Evolutionary conservation across 139 green algal species (phyloP), one percentile per base, ranked within the genome.

Genomic region (Chlorella sorokiniana): DNA sequence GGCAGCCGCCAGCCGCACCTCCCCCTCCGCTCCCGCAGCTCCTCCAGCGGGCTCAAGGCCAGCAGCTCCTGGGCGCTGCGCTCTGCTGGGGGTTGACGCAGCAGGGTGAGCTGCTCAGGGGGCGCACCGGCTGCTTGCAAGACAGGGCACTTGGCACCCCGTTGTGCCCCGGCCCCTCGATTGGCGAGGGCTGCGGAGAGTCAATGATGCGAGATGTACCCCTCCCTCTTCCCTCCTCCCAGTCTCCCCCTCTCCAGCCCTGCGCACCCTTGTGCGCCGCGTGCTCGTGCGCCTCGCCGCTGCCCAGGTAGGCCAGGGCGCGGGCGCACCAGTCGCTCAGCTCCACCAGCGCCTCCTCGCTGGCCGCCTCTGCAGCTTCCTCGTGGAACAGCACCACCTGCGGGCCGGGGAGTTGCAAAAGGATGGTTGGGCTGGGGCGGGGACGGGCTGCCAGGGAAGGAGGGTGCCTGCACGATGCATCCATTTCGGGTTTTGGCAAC

Each of bases 291-390:
- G 81, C 81, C 4, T 85, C 75, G 7, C 25, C 25, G 3, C 22
- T 85, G 87, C 90, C 89, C 23, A 97, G 88, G 69, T 89, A 92
- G 41, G 85, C 65, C 42, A 97, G 81, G 75, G 93, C 91, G 20
- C 95, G 88, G 27, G 91, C 80, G 76, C 87, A 92, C 92, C 93
- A 98, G 84, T 94, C 90, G 35, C 61, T 74, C 22, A 95, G 84
- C 86, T 95, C 87, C 51, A 98, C 81, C 73, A 94, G 62, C 2
- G 85, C 85, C 69, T 97, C 92, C 76, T 97, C 94, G 33, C 65
- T 40, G 11, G 91, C 31, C 0, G 89, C 86, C 65, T 93, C 89
- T 31, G 74, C 81, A 1, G 89, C 93, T 40, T 95, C 83, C 2
- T 65, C 45, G 82, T 95, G 93, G 79, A 83, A 94, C 69, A 96